A percentile compares a stretch with the other conserved stretches of the same genome.
phyloP scores from a whole-genome alignment of 2,329 filamentous ascomycete species.

The Lachnellula occidentalis region DNA sequence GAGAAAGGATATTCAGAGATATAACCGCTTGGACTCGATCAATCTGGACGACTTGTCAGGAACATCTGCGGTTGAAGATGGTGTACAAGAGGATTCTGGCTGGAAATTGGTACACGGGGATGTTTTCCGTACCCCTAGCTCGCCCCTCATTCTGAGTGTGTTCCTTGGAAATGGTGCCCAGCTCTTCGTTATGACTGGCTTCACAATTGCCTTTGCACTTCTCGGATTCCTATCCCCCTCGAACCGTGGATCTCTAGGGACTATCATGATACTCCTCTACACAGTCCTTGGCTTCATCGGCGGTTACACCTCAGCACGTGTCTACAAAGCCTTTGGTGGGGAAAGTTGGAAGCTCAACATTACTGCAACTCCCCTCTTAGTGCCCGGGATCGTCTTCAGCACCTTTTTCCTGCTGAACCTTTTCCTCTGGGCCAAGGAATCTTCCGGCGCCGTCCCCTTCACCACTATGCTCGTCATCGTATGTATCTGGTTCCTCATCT shows the following conservation, averaged over 20 bases:
- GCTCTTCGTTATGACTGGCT: conserved; percentile 94
- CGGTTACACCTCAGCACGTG: conserved; percentile 79
- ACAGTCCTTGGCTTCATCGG: conserved; percentile 89
- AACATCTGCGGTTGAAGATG: conserved; percentile 75
- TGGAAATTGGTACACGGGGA: conserved; percentile 99
- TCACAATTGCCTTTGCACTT: conserved; percentile 89
- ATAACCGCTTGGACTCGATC: conserved; percentile 90
- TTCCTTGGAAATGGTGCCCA: conserved; percentile 91
- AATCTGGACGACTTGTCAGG: conserved; percentile 84
- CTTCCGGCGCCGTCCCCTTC: conserved; percentile 91
- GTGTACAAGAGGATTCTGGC: conserved; percentile 93
- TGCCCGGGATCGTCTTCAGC: conserved; percentile 80
- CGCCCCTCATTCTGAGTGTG: conserved; percentile 78
- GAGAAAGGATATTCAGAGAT: conserved; percentile 91
- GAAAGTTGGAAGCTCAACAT: conserved; percentile 96
- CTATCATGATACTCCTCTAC: conserved; percentile 89
- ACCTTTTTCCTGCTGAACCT: conserved; percentile 92
- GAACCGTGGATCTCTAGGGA: conserved; percentile 89
- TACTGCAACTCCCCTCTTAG: conserved; percentile 74
- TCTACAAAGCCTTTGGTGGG: conserved; percentile 92
- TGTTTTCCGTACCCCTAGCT: conserved; percentile 83
- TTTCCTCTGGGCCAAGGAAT: conserved; percentile 90
- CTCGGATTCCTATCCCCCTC: conserved; percentile 93
- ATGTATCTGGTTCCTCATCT: conserved; percentile 94
- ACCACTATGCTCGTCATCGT: conserved; percentile 94